Conservation (phyloP, 164 flowering plant genomes). For the Stephania cephalantha region DNA sequence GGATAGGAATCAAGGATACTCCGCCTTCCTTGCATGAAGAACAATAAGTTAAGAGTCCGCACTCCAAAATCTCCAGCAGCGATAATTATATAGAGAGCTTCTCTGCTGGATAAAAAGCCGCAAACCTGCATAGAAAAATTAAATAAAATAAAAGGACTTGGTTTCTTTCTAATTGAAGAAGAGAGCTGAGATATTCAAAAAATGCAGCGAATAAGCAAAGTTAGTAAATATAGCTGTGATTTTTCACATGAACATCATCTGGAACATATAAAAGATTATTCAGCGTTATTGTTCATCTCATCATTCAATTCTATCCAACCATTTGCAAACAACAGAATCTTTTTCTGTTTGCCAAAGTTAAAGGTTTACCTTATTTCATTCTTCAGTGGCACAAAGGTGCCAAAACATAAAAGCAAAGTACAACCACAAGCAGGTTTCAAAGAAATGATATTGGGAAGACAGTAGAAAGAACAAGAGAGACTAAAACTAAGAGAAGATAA, state of each 20-base stretch:
- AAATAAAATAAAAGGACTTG: not conserved
- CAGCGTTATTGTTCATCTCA: too few relatives aligned
- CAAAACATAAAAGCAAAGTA: too few relatives aligned
- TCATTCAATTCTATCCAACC: not conserved
- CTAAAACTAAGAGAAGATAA: too few relatives aligned
- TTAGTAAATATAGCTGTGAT: not conserved
- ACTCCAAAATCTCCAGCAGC: not conserved
- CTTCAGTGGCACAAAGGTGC: too few relatives aligned
- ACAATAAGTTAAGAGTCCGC: not conserved
- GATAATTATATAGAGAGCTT: not conserved
- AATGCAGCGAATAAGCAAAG: not conserved
- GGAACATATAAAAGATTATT: too few relatives aligned
- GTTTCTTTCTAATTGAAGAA: not conserved
- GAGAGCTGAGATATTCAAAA: not conserved
- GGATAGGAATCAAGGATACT: conserved; percentile 36
- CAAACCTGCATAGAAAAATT: not conserved
- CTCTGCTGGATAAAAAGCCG: not conserved
- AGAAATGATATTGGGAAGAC: not conserved
- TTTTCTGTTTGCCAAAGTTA: too few relatives aligned
- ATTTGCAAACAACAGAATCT: not conserved
- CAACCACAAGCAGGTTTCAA: not conserved
- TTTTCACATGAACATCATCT: not conserved
- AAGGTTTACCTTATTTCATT: too few relatives aligned
- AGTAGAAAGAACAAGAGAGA: not conserved
- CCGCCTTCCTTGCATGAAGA: conserved; percentile 60